Conservation (phyloP, 805 yeast genomes). For the Scheffersomyces ergatensis region DNA sequence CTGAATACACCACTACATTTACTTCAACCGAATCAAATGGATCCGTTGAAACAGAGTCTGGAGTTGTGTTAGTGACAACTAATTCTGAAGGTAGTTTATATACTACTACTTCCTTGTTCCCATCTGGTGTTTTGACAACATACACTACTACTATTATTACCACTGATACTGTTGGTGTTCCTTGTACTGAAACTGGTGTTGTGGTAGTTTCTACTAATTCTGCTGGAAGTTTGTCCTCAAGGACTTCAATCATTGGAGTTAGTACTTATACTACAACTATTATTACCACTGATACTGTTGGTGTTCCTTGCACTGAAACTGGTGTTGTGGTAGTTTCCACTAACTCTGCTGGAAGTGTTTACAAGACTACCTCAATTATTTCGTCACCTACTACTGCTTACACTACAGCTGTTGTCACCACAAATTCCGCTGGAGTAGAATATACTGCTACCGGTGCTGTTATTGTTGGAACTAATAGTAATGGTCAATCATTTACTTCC, state of each 20-base stretch:
- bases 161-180: slow-evolving; percentile 12
- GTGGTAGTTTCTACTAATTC: slow-evolving; percentile 15
- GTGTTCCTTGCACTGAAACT: slow-evolving; percentile 12
- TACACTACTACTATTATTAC: slow-evolving; percentile 16
- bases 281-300: slow-evolving; percentile 7
- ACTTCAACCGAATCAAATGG: slow-evolving; percentile 6
- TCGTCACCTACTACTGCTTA: neutral
- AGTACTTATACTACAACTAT: slow-evolving; percentile 5
- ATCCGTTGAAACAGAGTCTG: slow-evolving; percentile 4
- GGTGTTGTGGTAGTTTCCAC: slow-evolving; percentile 11
- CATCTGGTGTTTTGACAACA: slow-evolving; percentile 4
- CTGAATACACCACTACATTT: slow-evolving; percentile 7
- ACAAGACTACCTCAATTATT: slow-evolving; percentile 7
- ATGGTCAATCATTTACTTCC: neutral
- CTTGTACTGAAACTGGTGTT: slow-evolving; percentile 11
- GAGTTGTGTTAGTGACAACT: slow-evolving; percentile 15
- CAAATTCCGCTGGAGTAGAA: neutral
- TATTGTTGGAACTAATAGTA: slow-evolving; percentile 3
- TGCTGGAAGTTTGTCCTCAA: slow-evolving; percentile 11
- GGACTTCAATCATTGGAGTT: slow-evolving; percentile 7
- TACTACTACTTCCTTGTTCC: slow-evolving; percentile 8
- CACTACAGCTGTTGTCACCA: neutral
- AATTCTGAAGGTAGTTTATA: slow-evolving; percentile 12
- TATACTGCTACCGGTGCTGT: neutral
- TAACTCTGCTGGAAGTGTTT: slow-evolving; percentile 6